Base-by-base conservation (phyloP, 176 grass and related monocot genomes). In the Carex myosuroides region DNA sequence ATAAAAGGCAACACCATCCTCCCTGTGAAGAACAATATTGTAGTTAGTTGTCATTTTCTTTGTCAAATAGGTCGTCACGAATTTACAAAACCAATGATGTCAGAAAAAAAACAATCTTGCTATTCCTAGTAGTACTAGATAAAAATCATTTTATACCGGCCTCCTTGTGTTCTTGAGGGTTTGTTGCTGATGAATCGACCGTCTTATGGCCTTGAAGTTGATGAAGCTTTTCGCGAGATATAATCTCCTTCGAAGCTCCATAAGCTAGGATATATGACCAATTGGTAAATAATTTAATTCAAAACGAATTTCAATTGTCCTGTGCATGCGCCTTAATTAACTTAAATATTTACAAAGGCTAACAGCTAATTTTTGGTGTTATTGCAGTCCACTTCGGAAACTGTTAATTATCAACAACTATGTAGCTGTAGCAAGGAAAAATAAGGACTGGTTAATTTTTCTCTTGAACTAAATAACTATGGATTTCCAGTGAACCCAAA, bases 1-100 rank as follows among this genome's bases (percentile, higher is more conserved):
- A 88, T 94, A 84, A 94, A 92, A 84, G 92, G 94, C 64, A 97
- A 85, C 73, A 88, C 92, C 87, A 95, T 91, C 76, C 79, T 95
- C 37, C 87, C 93, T 95, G 85, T 41, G 65, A 77, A 75, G 33
- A 82, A 68, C 35, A 52, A 5, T 52, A 26, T 50, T 33, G 0
- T 14, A 33, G 63, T 66, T 16, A 66, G 64, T 35, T 66, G 29
- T 33, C 16, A 66, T 66, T 66, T 66, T 66, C 26, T 16, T 17
- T 33, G 8, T 33, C 63, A 32, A 65, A 65, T 13, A 65, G 4
- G 12, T 65, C 6, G 3, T 66, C 4, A 2, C 3, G 29, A 66
- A 2, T 66, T 22, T 24, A 32, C 8, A 65, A 65, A 66, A 14
- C 9, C 1, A 42, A 10, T 70, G 10, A 20, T 10, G 6, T 44